Conservation (phyloP, 208 protist genomes). For the Novymonas esmeraldas region DNA sequence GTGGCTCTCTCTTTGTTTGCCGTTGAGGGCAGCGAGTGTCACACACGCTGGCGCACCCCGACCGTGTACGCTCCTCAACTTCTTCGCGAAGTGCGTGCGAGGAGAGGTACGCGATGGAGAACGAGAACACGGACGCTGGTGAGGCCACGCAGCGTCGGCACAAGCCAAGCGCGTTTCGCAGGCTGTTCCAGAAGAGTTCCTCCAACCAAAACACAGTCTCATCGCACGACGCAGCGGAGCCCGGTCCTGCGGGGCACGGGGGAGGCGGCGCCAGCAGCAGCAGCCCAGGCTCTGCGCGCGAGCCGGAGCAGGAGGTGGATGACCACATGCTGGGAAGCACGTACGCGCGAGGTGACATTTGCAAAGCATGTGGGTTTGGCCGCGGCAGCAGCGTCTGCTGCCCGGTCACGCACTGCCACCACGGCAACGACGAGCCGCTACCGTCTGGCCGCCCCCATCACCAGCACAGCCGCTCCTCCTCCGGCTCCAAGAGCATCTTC, state of each 20-base stretch:
- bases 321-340: slow-evolving; percentile 54
- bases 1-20: too few relatives aligned
- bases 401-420: slow-evolving; percentile 45
- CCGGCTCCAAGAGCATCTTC: slow-evolving; percentile 11
- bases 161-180: slow-evolving; percentile 15
- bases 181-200: slow-evolving; percentile 21
- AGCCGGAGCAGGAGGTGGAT: slow-evolving; percentile 32
- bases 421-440: slow-evolving; percentile 49
- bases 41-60: too few relatives aligned
- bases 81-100: too few relatives aligned
- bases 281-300: slow-evolving; percentile 1
- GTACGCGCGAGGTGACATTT: slow-evolving; percentile 39
- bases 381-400: slow-evolving; percentile 54
- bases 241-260: neutral
- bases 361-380: slow-evolving; percentile 39
- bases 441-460: neutral
- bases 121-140: neutral
- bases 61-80: too few relatives aligned
- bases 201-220: slow-evolving; percentile 8
- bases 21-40: too few relatives aligned
- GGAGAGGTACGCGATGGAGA: neutral
- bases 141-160: neutral
- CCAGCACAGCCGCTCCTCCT: slow-evolving; percentile 13
- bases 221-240: slow-evolving; percentile 2
- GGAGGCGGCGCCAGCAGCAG: neutral